Evolutionary conservation across 1,284 basidiomycete genomes (phyloP).

Genomic region (Mixia osmundae): DNA sequence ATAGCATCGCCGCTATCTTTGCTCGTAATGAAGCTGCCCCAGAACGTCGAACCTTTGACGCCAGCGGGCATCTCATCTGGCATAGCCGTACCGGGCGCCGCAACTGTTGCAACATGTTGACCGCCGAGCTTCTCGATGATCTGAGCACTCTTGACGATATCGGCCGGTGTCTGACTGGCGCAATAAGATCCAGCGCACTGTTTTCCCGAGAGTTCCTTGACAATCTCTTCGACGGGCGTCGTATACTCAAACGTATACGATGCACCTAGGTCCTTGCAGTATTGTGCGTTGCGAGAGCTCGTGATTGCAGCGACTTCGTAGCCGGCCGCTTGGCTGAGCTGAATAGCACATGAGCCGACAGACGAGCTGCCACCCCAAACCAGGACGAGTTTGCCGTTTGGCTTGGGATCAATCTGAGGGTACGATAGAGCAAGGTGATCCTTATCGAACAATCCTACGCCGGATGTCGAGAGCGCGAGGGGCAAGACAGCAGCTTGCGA

Average conservation of each 20-base stretch:
- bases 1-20: no score
- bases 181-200: conserved; percentile 10
- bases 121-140: no score
- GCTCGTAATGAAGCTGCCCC: no score
- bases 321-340: conserved; percentile 15
- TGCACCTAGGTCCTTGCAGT: conserved; percentile 10
- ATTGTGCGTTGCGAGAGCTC: conserved; percentile 8
- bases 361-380: conserved; percentile 20
- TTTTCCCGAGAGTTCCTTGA: neutral
- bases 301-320: conserved; percentile 10
- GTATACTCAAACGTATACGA: conserved; percentile 11
- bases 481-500: conserved; percentile 23
- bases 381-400: conserved; percentile 14
- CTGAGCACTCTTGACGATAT: no score
- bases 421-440: conserved; percentile 16
- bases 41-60: no score
- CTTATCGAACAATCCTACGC: conserved; percentile 5
- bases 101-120: no score
- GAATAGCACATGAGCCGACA: conserved; percentile 19
- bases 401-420: conserved; percentile 2
- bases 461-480: neutral
- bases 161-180: conserved; percentile 7
- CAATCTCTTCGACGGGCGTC: conserved; percentile 4
- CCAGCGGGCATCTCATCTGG: no score
- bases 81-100: no score